Evolutionary conservation across 1,284 basidiomycete genomes (phyloP).

Genomic region (Lignosus rhinocerotis): DNA sequence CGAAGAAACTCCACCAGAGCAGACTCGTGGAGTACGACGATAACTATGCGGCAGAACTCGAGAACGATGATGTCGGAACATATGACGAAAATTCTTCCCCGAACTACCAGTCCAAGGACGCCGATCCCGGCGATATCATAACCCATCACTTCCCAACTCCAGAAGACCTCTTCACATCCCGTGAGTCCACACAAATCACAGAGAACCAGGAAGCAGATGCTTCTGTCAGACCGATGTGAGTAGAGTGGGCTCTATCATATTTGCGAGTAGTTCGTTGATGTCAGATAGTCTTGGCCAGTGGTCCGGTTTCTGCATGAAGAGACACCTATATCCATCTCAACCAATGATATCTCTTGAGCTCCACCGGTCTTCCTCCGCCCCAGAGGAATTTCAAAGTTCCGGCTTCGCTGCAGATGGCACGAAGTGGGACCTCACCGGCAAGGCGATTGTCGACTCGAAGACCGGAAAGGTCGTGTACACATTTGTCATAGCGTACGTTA

Average conservation of each 20-base stretch:
- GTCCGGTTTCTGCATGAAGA: background rate
- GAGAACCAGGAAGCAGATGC: background rate
- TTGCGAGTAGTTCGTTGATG: background rate
- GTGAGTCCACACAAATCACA: background rate
- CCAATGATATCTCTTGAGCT: background rate
- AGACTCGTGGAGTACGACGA: background rate
- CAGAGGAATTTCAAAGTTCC: background rate
- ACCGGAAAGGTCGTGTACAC: background rate
- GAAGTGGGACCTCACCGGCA: background rate
- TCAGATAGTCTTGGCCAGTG: background rate
- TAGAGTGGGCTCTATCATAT: background rate
- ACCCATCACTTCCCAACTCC: background rate
- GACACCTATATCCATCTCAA: background rate
- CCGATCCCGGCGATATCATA: background rate
- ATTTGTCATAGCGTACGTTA: background rate
- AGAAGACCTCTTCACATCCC: background rate
- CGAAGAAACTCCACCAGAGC: background rate
- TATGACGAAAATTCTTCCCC: too few relatives aligned
- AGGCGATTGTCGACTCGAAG: background rate
- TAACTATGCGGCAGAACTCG: constrained; percentile 6
- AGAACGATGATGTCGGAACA: too few relatives aligned
- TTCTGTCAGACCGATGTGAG: background rate
- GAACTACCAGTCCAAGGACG: constrained; percentile 4
- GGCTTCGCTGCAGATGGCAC: background rate
- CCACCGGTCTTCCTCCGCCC: background rate